phyloP scores from a whole-genome alignment of 2,329 filamentous ascomycete species.

The Thermochaetoides dissita region DNA sequence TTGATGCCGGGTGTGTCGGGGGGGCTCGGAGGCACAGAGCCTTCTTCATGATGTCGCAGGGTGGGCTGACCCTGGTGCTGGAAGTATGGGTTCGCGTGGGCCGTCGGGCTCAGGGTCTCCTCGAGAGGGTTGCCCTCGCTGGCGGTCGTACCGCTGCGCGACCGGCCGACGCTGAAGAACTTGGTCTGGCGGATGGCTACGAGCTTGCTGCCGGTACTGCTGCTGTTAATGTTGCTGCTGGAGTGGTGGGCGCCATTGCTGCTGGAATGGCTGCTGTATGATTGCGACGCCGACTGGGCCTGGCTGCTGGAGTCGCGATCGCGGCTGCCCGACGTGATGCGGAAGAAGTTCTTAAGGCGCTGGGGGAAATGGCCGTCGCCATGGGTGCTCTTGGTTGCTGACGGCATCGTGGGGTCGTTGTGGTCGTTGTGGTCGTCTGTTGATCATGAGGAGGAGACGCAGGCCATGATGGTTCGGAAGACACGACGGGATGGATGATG shows the following conservation, averaged over 20 bases:
- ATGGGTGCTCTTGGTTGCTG: slow-evolving; percentile 36
- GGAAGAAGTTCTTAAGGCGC: slow-evolving; percentile 58
- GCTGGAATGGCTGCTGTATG: slow-evolving; percentile 23
- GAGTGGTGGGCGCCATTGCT: slow-evolving; percentile 42
- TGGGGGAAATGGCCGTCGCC: slow-evolving; percentile 50
- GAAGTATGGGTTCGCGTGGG: slow-evolving; percentile 93
- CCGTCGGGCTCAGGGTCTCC: slow-evolving; percentile 78
- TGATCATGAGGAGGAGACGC: slow-evolving; percentile 13
- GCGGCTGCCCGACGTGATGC: slow-evolving; percentile 38
- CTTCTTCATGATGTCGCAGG: slow-evolving; percentile 86
- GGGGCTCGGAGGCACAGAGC: slow-evolving; percentile 81
- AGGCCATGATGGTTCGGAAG: slow-evolving; percentile 12
- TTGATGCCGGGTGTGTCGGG: slow-evolving; percentile 76
- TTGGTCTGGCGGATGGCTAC: slow-evolving; percentile 63
- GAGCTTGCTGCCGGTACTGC: too few relatives aligned
- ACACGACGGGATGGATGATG: slow-evolving; percentile 6
- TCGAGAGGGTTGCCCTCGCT: slow-evolving; percentile 88
- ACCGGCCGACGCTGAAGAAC: slow-evolving; percentile 79
- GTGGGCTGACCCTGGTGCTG: slow-evolving; percentile 89
- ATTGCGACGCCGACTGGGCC: slow-evolving; percentile 1
- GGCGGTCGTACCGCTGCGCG: slow-evolving; percentile 77
- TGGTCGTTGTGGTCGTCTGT: slow-evolving; percentile 9
- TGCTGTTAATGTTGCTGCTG: not conserved
- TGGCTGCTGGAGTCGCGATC: slow-evolving; percentile 15
- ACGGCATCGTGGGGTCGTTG: slow-evolving; percentile 29